A percentile compares a stretch with the other conserved stretches of the same genome.
These are phyloP conservation scores for Wickerhamomyces chambardii DNA, from an alignment of 805 yeast genomes.

Conservation along the genomic window DNA sequence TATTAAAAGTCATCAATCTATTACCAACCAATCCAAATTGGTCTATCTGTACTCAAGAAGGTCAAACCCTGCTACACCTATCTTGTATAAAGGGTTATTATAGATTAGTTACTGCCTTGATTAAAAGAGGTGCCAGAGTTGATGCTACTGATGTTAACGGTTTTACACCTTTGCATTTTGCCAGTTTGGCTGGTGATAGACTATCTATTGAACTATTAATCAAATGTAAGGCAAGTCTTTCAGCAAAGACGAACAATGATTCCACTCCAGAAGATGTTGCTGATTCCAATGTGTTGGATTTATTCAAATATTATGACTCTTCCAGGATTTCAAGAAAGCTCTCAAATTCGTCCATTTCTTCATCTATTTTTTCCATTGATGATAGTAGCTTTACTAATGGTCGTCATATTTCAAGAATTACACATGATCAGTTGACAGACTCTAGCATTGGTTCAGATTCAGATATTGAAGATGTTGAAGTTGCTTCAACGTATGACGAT, in stretches of 20 bases:
- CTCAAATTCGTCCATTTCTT: slow-evolving; percentile 15
- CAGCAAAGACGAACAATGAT: slow-evolving; percentile 43
- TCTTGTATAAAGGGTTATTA: slow-evolving; percentile 71
- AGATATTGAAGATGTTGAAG: slow-evolving; percentile 2
- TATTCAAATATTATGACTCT: slow-evolving; percentile 15
- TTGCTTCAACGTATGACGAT: slow-evolving; percentile 3
- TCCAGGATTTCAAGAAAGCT: slow-evolving; percentile 12
- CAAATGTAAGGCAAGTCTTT: slow-evolving; percentile 54
- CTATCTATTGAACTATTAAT: slow-evolving; percentile 53
- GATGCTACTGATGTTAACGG: slow-evolving; percentile 76
- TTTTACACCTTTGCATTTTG: slow-evolving; percentile 81
- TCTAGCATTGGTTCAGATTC: slow-evolving; percentile 15
- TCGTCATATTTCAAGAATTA: slow-evolving; percentile 24
- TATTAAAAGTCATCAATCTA: slow-evolving; percentile 50
- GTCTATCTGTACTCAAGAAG: slow-evolving; percentile 73
- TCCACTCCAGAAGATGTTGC: slow-evolving; percentile 32
- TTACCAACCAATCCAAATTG: slow-evolving; percentile 69
- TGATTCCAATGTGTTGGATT: slow-evolving; percentile 23
- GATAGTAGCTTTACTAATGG: slow-evolving; percentile 15
- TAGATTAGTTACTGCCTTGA: slow-evolving; percentile 50
- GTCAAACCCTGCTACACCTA: slow-evolving; percentile 84
- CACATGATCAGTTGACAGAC: slow-evolving; percentile 19
- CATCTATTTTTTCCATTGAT: slow-evolving; percentile 22
- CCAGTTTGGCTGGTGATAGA: slow-evolving; percentile 67
- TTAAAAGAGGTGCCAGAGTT: slow-evolving; percentile 57